Evolutionary conservation across 1,139 yeast genomes (phyloP).

Genomic region (Maudiozyma humilis): DNA sequence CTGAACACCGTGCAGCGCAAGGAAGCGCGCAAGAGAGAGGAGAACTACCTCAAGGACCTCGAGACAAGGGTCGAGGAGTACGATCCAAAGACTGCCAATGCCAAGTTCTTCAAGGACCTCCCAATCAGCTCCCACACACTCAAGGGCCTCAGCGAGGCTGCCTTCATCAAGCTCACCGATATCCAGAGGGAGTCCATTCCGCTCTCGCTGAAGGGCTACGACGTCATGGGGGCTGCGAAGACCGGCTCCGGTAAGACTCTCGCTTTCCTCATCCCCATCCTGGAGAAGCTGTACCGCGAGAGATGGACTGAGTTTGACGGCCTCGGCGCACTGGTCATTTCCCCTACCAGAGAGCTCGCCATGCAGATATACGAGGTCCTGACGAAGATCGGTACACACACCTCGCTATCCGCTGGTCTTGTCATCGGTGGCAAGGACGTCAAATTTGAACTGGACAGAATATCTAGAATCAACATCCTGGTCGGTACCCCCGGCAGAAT

Average conservation of each 20-base stretch:
- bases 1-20: conserved; percentile 37
- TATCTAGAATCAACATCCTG: conserved; percentile 72
- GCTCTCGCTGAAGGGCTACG: conserved; percentile 68
- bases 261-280: conserved; percentile 79
- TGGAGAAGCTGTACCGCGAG: conserved; percentile 63
- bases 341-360: conserved; percentile 93
- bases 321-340: conserved; percentile 80
- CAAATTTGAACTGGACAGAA: conserved; percentile 76
- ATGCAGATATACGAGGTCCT: conserved; percentile 90
- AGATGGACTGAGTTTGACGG: conserved; percentile 88
- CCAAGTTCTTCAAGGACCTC: conserved; percentile 51
- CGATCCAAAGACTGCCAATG: conserved; percentile 35
- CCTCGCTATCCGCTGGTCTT: conserved; percentile 82
- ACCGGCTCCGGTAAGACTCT: conserved; percentile 97
- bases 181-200: conserved; percentile 80
- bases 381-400: conserved; percentile 71
- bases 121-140: conserved; percentile 64
- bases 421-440: conserved; percentile 97
- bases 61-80: conserved; percentile 43
- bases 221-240: conserved; percentile 84
- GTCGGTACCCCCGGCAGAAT: conserved; percentile 96
- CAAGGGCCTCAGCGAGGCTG: conserved; percentile 64
- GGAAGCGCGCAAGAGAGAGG: conserved; percentile 36
- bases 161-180: conserved; percentile 71
- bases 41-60: conserved; percentile 39